Percentiles rank a stretch among this genome's conserved stretches.
These are phyloP conservation scores for Solanum bulbocastanum DNA, from an alignment of 257 asterid species.

Conservation along the genomic window DNA sequence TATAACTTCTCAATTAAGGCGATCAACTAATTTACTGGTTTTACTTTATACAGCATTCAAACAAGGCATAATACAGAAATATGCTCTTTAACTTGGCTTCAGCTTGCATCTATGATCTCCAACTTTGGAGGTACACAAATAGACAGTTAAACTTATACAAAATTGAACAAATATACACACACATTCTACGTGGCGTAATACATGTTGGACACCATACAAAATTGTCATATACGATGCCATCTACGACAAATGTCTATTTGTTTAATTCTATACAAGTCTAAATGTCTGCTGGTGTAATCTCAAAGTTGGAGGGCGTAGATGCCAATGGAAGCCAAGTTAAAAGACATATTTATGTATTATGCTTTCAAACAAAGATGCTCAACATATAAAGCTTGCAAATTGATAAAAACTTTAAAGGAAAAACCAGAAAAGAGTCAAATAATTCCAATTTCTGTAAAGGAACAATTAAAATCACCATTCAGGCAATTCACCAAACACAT, in stretches of 20 bases:
- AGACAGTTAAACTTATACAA: no score
- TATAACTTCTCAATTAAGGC: background rate
- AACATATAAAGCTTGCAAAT: background rate
- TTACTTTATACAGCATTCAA: background rate
- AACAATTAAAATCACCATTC: background rate
- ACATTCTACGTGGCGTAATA: background rate
- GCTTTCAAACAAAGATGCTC: background rate
- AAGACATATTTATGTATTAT: background rate
- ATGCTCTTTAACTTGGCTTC: background rate
- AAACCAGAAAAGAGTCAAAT: background rate
- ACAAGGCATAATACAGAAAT: no score
- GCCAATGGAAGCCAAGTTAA: background rate
- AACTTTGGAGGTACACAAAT: background rate
- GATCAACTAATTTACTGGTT: background rate
- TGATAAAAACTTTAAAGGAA: background rate
- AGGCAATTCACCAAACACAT: slow-evolving; percentile 17
- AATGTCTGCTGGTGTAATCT: accelerated
- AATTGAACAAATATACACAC: no score
- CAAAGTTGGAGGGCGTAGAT: background rate
- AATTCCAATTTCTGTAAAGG: background rate
- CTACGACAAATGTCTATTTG: background rate
- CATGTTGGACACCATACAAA: background rate
- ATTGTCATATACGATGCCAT: background rate
- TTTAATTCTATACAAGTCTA: no score
- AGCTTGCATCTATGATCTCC: background rate